phyloP scores from a whole-genome alignment of 495 filamentous ascomycete genomes.

The Podospora fimiseda region DNA sequence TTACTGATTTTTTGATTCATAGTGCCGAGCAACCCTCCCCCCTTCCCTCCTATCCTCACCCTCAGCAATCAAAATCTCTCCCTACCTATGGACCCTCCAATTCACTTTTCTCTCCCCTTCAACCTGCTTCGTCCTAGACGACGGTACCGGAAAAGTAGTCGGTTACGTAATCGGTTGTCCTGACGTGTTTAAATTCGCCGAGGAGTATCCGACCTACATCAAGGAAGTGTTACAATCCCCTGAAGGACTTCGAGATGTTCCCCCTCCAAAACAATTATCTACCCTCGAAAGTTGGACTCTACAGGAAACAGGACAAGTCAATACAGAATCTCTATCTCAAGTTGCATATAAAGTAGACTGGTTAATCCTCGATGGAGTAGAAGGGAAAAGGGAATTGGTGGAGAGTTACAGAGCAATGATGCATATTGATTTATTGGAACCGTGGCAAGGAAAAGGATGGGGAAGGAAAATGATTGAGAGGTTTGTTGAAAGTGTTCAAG shows the following conservation, averaged over 20 bases:
- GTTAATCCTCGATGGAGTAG: constrained; percentile 26
- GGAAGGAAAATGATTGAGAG: constrained; percentile 31
- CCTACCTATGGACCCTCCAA: constrained; percentile 41
- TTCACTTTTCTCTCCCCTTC: constrained; percentile 35
- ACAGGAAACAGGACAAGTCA: constrained; percentile 10
- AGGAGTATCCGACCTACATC: constrained; percentile 26
- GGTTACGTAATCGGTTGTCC: constrained; percentile 38
- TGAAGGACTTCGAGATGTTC: constrained; percentile 17
- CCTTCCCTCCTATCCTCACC: constrained; percentile 25
- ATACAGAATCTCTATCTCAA: constrained; percentile 26
- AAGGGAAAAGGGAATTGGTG: constrained; percentile 26
- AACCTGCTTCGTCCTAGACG: constrained; percentile 36
- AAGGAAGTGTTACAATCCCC: constrained; percentile 19
- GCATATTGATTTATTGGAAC: constrained; percentile 38
- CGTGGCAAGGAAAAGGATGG: constrained; percentile 31
- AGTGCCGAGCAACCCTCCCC: constrained; percentile 39
- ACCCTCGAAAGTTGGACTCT: constrained; percentile 7
- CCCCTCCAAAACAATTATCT: constrained; percentile 18
- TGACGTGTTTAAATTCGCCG: constrained; percentile 27
- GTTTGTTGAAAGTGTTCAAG: constrained; percentile 31
- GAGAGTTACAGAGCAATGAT: constrained; percentile 30
- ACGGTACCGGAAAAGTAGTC: constrained; percentile 31
- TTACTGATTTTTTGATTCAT: background rate
- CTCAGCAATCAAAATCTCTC: constrained; percentile 23
- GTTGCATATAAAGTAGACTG: constrained; percentile 29